Percentiles rank a stretch among this genome's conserved stretches.
These are phyloP conservation scores for Gonapodya prolifera DNA, from an alignment of 192 early-diverging fungal genomes.

Conservation along the genomic window DNA sequence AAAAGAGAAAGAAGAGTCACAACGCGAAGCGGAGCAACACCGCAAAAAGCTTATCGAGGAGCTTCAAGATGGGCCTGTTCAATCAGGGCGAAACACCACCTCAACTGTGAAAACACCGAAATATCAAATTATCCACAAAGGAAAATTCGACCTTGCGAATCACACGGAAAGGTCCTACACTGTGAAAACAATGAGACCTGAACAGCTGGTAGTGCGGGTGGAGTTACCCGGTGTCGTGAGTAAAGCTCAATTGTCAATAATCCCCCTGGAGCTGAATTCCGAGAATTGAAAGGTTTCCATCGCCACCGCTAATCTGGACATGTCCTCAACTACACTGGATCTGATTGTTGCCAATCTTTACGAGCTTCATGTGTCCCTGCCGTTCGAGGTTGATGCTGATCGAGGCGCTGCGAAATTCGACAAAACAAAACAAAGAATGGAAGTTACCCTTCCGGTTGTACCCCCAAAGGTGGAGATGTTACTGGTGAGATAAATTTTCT, in stretches of 20 bases:
- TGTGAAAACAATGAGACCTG: conserved; percentile 16
- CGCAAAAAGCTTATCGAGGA: neutral
- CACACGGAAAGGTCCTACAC: neutral
- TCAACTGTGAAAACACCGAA: neutral
- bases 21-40: neutral
- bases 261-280: no score
- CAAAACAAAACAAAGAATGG: conserved; percentile 17
- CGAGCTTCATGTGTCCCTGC: conserved; percentile 21
- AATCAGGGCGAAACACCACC: neutral
- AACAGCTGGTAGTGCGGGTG: conserved; percentile 25
- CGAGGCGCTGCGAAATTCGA: conserved; percentile 31
- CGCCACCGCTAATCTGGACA: conserved; percentile 16
- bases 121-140: neutral
- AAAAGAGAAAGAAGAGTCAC: neutral
- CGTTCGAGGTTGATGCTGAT: conserved; percentile 26
- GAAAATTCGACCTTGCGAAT: neutral
- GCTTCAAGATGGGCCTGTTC: neutral
- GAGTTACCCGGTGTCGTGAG: conserved; percentile 26
- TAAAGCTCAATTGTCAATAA: neutral
- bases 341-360: conserved; percentile 21
- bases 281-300: conserved; percentile 11
- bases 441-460: conserved; percentile 25
- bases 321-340: conserved; percentile 9
- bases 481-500: conserved; percentile 13
- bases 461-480: conserved; percentile 7